Conservation (phyloP, 345 rosid genomes). For the Eucalyptus regnans region DNA sequence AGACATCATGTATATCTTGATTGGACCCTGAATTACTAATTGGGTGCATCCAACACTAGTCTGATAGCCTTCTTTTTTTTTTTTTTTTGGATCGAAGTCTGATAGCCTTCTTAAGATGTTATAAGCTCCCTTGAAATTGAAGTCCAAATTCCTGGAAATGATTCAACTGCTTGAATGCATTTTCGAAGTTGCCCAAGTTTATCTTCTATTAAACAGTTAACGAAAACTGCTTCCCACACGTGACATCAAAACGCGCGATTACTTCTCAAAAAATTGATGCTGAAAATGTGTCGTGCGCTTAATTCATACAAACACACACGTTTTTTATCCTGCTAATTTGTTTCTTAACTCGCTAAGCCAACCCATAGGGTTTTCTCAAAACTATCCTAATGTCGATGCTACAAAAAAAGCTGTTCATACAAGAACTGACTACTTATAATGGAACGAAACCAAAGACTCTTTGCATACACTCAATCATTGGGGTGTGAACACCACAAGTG, state of each 20-base stretch:
- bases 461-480: background rate
- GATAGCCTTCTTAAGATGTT: background rate
- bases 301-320: background rate
- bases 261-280: background rate
- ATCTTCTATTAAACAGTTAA: background rate
- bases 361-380: background rate
- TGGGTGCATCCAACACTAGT: background rate
- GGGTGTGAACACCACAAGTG: background rate
- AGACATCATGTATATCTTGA: background rate
- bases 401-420: background rate
- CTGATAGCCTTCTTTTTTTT: background rate
- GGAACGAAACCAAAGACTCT: background rate
- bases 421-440: background rate
- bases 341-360: background rate
- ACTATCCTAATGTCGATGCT: background rate
- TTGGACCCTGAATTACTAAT: background rate
- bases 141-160: background rate
- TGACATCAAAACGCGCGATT: background rate
- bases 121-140: background rate
- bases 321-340: background rate
- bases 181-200: background rate
- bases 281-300: background rate
- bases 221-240: background rate
- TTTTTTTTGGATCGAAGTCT: background rate
- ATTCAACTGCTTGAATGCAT: background rate